Evolutionary conservation across 176 grass and related monocot species (phyloP).

Genomic region (Eremochloa ophiuroides): DNA sequence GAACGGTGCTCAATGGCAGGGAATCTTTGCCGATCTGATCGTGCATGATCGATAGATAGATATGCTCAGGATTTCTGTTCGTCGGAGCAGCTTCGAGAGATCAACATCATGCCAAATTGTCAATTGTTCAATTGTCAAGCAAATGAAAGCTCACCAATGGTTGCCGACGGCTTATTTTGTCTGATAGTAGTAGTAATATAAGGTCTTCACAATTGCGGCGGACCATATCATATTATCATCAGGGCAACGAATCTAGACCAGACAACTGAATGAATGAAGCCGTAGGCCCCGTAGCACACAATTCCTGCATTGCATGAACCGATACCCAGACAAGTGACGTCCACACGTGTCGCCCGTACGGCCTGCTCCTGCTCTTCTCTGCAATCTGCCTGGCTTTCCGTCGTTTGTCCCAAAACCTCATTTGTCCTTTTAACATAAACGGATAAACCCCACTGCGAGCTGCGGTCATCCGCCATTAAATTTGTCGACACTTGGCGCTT

Average conservation of each 20-base stretch:
- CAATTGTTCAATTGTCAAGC: neutral
- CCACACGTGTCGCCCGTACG: too few species aligned
- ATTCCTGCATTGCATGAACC: neutral
- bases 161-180: constrained; percentile 10
- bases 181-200: neutral
- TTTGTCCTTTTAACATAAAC: neutral
- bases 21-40: neutral
- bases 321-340: neutral
- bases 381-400: neutral
- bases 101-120: neutral
- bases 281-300: neutral
- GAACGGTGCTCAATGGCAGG: too few species aligned
- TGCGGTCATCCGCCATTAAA: neutral
- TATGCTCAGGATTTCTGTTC: neutral
- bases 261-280: neutral
- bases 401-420: neutral
- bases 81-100: neutral
- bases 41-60: neutral
- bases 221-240: neutral
- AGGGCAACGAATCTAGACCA: neutral
- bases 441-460: neutral
- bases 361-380: neutral
- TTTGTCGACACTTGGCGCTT: neutral
- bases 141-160: neutral
- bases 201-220: neutral